Evolutionary conservation across 1,139 yeast genomes (phyloP).

Genomic region (Protomyces gravidus): DNA sequence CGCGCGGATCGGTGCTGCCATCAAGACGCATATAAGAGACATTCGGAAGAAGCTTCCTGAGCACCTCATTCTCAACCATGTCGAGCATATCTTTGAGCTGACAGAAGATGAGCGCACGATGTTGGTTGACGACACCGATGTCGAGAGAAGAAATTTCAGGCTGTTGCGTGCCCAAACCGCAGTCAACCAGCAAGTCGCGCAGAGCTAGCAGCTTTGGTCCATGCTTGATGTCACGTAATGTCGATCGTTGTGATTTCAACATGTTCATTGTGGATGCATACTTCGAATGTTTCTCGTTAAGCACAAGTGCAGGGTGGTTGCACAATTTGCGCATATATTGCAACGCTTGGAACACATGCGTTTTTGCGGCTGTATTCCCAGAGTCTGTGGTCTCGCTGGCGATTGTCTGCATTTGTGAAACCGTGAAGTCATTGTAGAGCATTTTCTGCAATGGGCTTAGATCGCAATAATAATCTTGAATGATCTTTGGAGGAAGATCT

Average conservation of each 20-base stretch:
- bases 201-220: constrained; percentile 88
- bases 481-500: constrained; percentile 95
- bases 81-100: constrained; percentile 97
- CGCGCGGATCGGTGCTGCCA: constrained; percentile 89
- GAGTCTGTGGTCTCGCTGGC: constrained; percentile 43
- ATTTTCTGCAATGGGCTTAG: constrained; percentile 84
- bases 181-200: constrained; percentile 74
- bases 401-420: constrained; percentile 73
- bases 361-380: constrained; percentile 55
- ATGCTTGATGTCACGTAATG: constrained; percentile 67
- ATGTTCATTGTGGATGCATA: constrained; percentile 59
- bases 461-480: constrained; percentile 97
- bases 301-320: constrained; percentile 93
- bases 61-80: constrained; percentile 84
- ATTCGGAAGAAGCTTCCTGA: constrained; percentile 77
- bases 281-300: constrained; percentile 81
- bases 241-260: constrained; percentile 56
- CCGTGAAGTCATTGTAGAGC: constrained; percentile 85
- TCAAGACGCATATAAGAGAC: constrained; percentile 94
- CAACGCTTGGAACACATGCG: constrained; percentile 94
- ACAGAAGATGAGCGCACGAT: constrained; percentile 90
- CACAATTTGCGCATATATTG: constrained; percentile 97
- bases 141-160: constrained; percentile 43
- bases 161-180: constrained; percentile 79
- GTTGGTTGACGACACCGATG: constrained; percentile 84